These are phyloP conservation scores for Scenedesmus sp. DNA, from an alignment of 163 green algal species.

Conservation along the genomic window DNA sequence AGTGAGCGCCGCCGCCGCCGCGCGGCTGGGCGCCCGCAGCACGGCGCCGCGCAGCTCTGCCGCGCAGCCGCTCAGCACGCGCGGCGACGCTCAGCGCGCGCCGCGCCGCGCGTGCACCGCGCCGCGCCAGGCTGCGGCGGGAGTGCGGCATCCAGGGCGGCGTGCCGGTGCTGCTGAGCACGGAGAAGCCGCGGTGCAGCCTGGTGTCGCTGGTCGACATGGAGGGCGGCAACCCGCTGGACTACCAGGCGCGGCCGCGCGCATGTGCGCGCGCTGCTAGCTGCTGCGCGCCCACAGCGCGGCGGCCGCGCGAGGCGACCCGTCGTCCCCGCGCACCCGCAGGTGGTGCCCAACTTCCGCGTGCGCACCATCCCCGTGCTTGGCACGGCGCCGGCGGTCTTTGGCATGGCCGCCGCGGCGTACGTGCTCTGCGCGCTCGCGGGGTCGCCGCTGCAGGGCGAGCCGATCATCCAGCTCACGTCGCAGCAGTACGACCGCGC, in stretches of 20 bases:
- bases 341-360: constrained; percentile 97
- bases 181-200: constrained; percentile 83
- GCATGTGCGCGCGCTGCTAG: too few relatives aligned
- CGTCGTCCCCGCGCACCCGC: too few relatives aligned
- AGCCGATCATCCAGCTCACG: constrained; percentile 56
- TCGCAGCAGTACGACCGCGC: constrained; percentile 56
- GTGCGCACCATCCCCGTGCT: constrained; percentile 96
- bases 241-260: constrained; percentile 78
- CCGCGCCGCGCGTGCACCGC: too few relatives aligned
- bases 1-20: constrained; percentile 41
- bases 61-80: too few relatives aligned
- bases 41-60: too few relatives aligned
- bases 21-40: too few relatives aligned
- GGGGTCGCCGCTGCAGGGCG: constrained; percentile 57
- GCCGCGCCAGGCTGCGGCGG: constrained; percentile 67
- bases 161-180: constrained; percentile 88
- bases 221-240: constrained; percentile 62
- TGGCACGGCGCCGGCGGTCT: constrained; percentile 91
- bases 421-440: constrained; percentile 90
- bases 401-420: constrained; percentile 90
- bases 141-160: constrained; percentile 76
- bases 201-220: constrained; percentile 74
- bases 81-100: too few relatives aligned
- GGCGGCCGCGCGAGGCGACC: too few relatives aligned
- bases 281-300: too few relatives aligned